phyloP scores from a whole-genome alignment of 1,139 yeast genomes.

The Blastobotrys persicus region DNA sequence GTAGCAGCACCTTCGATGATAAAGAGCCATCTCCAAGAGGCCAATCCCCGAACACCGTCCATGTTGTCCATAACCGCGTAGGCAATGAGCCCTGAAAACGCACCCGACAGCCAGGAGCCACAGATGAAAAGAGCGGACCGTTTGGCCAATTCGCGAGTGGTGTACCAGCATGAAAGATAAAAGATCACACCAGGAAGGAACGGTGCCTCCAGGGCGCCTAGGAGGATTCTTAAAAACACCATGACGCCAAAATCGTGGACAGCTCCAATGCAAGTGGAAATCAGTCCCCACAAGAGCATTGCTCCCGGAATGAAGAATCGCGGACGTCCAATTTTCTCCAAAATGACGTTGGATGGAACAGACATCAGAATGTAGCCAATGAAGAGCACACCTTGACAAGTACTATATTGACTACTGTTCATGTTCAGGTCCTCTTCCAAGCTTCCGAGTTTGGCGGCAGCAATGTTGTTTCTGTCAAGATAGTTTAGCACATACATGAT shows the following conservation, averaged over 20 bases:
- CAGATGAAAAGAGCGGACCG: slow-evolving; percentile 55
- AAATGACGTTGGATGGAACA: slow-evolving; percentile 52
- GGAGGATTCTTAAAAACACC: slow-evolving; percentile 27
- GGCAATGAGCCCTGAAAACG: slow-evolving; percentile 35
- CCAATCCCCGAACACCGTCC: slow-evolving; percentile 35
- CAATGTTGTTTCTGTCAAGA: slow-evolving; percentile 59
- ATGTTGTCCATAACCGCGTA: slow-evolving; percentile 37
- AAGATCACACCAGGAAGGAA: slow-evolving; percentile 35
- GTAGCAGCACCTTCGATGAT: slow-evolving; percentile 39
- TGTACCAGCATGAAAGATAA: slow-evolving; percentile 35
- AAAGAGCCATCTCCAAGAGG: slow-evolving; percentile 41
- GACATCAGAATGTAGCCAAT: slow-evolving; percentile 62
- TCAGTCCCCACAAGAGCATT: slow-evolving; percentile 57
- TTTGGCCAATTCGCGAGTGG: slow-evolving; percentile 38
- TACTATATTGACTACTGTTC: slow-evolving; percentile 51
- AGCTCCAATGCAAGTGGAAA: slow-evolving; percentile 60
- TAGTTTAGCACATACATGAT: slow-evolving; percentile 57
- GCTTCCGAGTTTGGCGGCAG: slow-evolving; percentile 58
- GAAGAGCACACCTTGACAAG: slow-evolving; percentile 53
- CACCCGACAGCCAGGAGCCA: slow-evolving; percentile 38
- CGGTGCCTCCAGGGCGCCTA: slow-evolving; percentile 35
- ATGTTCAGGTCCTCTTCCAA: slow-evolving; percentile 53
- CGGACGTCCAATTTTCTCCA: slow-evolving; percentile 49
- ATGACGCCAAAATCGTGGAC: slow-evolving; percentile 34
- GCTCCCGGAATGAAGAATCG: slow-evolving; percentile 45